Evolutionary conservation across 352 stramenopile species (phyloP).

Genomic region (Globisporangium cystogenes): DNA sequence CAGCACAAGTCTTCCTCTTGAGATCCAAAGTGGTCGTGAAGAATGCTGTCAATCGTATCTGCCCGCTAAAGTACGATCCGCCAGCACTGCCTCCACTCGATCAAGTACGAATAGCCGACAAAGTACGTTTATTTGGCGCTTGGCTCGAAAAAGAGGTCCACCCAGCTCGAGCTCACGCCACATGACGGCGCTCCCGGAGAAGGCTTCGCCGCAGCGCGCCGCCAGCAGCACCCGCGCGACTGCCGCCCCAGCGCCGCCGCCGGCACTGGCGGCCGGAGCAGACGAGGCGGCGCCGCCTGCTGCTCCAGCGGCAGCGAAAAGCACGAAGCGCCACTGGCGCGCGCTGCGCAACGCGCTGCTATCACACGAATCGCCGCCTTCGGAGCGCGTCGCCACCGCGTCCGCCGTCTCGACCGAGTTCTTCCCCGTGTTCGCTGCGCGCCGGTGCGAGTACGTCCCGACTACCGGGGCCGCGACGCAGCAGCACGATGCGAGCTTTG

Average conservation of each 20-base stretch:
- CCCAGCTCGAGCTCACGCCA: neutral
- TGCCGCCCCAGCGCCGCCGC: neutral
- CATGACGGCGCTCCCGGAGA: constrained; percentile 9
- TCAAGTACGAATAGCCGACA: no score
- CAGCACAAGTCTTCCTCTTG: constrained; percentile 10
- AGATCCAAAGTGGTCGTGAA: constrained; percentile 4
- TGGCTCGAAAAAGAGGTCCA: neutral
- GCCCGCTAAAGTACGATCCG: neutral
- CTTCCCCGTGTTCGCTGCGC: constrained; percentile 37
- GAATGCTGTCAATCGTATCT: neutral
- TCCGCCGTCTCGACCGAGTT: constrained; percentile 62
- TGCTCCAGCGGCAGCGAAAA: constrained; percentile 22
- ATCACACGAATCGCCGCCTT: constrained; percentile 13
- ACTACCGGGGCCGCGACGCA: constrained; percentile 1
- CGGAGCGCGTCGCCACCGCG: constrained; percentile 19
- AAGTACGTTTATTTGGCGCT: neutral
- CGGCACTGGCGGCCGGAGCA: neutral
- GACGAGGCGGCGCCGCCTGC: neutral
- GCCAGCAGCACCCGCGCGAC: neutral
- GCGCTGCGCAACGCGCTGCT: constrained; percentile 61
- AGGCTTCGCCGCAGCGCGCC: constrained; percentile 3
- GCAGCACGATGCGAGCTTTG: constrained; percentile 25
- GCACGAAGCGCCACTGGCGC: constrained; percentile 58
- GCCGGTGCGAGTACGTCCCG: constrained; percentile 2
- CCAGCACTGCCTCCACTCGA: neutral